Evolutionary conservation across 2,329 filamentous ascomycete genomes (phyloP).

Genomic region (Diaporthe australafricana): DNA sequence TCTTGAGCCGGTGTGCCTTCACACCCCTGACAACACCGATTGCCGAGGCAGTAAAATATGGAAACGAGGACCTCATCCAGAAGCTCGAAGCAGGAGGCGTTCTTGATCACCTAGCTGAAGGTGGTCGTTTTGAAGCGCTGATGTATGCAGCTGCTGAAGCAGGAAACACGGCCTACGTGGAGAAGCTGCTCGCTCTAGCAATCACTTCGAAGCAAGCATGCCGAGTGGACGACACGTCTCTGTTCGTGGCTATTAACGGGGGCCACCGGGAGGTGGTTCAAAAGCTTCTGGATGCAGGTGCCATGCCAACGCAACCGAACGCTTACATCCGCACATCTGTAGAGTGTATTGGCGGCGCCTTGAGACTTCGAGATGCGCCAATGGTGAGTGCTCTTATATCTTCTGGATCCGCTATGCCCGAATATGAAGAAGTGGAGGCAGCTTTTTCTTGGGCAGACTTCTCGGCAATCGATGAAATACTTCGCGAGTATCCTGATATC

Average conservation of each 20-base stretch:
- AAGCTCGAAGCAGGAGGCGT: not conserved
- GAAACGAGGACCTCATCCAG: not conserved
- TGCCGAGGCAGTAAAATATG: not conserved
- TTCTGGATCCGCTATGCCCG: not conserved
- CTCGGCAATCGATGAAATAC: not conserved
- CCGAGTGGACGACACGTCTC: rapidly evolving
- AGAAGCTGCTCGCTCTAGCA: not conserved
- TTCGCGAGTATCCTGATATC: not conserved
- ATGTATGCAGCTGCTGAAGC: not conserved
- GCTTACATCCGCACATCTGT: too few species aligned
- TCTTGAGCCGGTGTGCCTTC: not conserved
- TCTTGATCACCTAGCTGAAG: not conserved
- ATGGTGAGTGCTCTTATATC: not conserved
- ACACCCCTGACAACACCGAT: not conserved
- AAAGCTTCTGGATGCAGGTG: not conserved
- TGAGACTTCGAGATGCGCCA: not conserved
- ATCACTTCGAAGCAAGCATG: not conserved
- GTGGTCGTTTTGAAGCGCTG: not conserved
- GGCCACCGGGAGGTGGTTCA: not conserved
- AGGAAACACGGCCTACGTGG: not conserved
- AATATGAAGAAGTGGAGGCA: not conserved
- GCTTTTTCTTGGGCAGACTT: not conserved
- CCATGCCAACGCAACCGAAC: rapidly evolving
- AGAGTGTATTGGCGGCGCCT: not conserved
- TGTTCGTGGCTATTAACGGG: rapidly evolving